Conservation (phyloP, 2,329 filamentous ascomycete genomes). For the Botrytis medusae region DNA sequence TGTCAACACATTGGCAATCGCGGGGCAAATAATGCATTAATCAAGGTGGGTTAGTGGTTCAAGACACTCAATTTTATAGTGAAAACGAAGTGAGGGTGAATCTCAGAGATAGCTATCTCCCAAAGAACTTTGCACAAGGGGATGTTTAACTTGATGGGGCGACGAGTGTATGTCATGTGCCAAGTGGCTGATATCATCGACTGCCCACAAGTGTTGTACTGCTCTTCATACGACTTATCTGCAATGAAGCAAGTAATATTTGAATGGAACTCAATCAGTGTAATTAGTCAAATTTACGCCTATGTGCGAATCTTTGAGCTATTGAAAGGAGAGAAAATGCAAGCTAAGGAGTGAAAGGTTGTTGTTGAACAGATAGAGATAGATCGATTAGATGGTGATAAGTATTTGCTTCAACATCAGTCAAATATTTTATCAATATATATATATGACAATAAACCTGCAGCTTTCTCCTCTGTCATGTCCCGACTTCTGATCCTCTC, state of each 20-base stretch:
- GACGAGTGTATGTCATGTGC: background rate
- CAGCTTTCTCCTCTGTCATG: too few species aligned
- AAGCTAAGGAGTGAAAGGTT: background rate
- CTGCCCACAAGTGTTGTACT: background rate
- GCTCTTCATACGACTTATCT: background rate
- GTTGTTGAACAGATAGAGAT: background rate
- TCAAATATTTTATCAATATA: background rate
- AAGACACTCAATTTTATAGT: too few species aligned
- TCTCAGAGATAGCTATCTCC: too few species aligned
- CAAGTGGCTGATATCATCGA: background rate
- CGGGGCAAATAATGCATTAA: too few species aligned
- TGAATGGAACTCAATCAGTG: rapidly evolving
- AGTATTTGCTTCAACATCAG: background rate
- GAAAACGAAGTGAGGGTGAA: too few species aligned
- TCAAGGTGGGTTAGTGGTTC: too few species aligned
- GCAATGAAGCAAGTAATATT: background rate
- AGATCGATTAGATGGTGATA: background rate
- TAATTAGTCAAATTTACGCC: rapidly evolving
- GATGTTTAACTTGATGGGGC: too few species aligned
- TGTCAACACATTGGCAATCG: too few species aligned
- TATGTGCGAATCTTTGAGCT: background rate
- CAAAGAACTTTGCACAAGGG: too few species aligned
- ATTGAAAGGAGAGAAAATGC: background rate
- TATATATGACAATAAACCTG: too few species aligned
- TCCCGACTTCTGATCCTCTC: too few species aligned